Evolutionary conservation across 1,284 basidiomycete species (phyloP).

Genomic region (Pseudozyma thailandica): DNA sequence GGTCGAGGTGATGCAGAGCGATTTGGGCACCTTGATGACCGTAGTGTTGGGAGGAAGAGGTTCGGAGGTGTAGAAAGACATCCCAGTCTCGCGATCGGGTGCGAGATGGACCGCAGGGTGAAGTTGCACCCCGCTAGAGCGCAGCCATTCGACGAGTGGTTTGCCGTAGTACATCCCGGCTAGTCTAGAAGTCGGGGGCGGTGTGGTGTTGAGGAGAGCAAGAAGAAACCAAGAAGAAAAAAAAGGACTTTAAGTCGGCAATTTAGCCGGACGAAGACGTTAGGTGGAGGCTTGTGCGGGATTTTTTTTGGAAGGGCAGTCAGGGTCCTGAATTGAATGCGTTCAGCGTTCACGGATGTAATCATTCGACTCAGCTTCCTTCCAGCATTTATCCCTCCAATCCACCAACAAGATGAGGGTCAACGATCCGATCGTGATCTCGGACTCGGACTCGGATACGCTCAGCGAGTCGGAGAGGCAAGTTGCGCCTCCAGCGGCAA

Average conservation of each 20-base stretch:
- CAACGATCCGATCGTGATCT: constrained; percentile 34
- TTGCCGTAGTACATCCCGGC: background rate
- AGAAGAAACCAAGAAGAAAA: background rate
- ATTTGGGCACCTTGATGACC: constrained; percentile 23
- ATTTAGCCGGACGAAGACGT: constrained; percentile 2
- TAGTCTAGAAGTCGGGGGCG: background rate
- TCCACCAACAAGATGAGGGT: constrained; percentile 5
- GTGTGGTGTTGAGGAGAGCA: constrained; percentile 2
- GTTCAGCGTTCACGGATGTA: background rate
- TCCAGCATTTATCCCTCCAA: background rate
- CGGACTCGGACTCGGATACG: constrained; percentile 45
- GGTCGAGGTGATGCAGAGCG: constrained; percentile 33
- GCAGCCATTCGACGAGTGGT: constrained; percentile 22
- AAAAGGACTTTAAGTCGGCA: constrained; percentile 8
- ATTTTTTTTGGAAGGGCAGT: background rate
- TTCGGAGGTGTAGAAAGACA: constrained; percentile 27
- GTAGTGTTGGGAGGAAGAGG: constrained; percentile 18
- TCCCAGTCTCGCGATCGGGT: constrained; percentile 23
- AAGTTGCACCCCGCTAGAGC: constrained; percentile 17
- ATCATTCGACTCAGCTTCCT: constrained; percentile 1
- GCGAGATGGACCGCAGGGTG: constrained; percentile 20
- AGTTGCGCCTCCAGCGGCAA: background rate
- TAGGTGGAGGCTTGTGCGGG: constrained; percentile 12
- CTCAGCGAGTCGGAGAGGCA: constrained; percentile 48
- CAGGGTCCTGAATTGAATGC: background rate